Percentiles rank a stretch among this genome's conserved stretches.
These are phyloP conservation scores for Didymella sp. DNA, from an alignment of 2,329 filamentous ascomycete genomes.

Conservation along the genomic window DNA sequence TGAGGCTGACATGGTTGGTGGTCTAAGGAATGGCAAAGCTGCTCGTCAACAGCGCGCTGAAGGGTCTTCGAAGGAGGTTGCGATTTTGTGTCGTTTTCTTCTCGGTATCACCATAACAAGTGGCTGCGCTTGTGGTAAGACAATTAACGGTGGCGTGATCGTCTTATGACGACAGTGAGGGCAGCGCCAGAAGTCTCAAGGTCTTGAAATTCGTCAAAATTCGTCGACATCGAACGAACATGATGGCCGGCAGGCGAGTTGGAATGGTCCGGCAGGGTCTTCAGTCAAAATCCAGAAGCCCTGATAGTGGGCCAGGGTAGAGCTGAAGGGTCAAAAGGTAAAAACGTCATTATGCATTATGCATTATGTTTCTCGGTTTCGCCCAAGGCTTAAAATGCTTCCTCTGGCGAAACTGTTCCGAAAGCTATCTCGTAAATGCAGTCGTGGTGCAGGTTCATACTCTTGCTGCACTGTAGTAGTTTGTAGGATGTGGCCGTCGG, in stretches of 20 bases:
- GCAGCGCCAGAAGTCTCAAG: background rate
- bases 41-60: background rate
- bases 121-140: constrained; percentile 5
- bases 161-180: background rate
- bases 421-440: constrained; percentile 33
- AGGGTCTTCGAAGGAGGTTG: background rate
- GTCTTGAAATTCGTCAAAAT: background rate
- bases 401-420: constrained; percentile 30
- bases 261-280: background rate
- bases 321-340: background rate
- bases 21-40: background rate
- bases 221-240: background rate
- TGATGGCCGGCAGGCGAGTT: background rate
- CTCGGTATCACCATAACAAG: background rate
- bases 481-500: constrained; percentile 25
- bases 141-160: constrained; percentile 6
- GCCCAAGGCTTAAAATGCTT: constrained; percentile 27
- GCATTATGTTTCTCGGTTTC: constrained; percentile 4
- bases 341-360: background rate
- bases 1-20: background rate
- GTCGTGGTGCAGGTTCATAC: constrained; percentile 24
- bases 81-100: background rate
- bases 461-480: constrained; percentile 30
- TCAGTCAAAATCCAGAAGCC: background rate
- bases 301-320: background rate